phyloP scores from a whole-genome alignment of 129 eudicot genomes.

The Saussurea involucrata region DNA sequence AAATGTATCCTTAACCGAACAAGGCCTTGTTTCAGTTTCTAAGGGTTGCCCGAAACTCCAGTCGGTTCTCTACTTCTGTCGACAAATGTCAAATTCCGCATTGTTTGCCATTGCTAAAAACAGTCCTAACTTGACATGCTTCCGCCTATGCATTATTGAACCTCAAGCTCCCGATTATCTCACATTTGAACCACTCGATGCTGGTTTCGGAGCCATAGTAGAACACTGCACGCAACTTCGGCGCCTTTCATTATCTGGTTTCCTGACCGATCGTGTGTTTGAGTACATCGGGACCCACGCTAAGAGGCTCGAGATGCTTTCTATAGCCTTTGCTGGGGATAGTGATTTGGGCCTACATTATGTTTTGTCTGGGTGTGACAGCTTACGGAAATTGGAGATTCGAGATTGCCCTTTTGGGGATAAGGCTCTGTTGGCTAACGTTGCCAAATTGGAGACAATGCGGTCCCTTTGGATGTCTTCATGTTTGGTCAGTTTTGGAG shows the following conservation, averaged over 20 bases:
- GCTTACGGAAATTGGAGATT: conserved; percentile 73
- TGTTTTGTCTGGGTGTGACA: conserved; percentile 75
- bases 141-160: conserved; percentile 73
- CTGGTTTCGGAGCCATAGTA: conserved; percentile 84
- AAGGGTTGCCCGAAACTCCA: conserved; percentile 75
- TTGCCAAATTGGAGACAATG: conserved; percentile 85
- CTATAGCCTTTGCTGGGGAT: conserved; percentile 86
- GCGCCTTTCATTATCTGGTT: conserved; percentile 76
- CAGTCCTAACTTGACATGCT: conserved; percentile 59
- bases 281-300: conserved; percentile 72
- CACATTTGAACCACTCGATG: conserved; percentile 68
- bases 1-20: conserved; percentile 63
- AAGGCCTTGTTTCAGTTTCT: conserved; percentile 68
- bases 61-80: conserved; percentile 70
- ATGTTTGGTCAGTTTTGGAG: conserved; percentile 76
- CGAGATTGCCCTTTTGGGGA: conserved; percentile 94
- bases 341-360: conserved; percentile 74
- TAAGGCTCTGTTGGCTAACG: conserved; percentile 74
- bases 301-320: conserved; percentile 79
- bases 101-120: conserved; percentile 52
- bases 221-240: conserved; percentile 55
- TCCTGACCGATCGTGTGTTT: conserved; percentile 72
- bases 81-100: conserved; percentile 78
- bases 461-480: conserved; percentile 99
- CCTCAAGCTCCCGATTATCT: conserved; percentile 71